Conservation (phyloP, 1,284 basidiomycete species). For the Ustilago tritici region DNA sequence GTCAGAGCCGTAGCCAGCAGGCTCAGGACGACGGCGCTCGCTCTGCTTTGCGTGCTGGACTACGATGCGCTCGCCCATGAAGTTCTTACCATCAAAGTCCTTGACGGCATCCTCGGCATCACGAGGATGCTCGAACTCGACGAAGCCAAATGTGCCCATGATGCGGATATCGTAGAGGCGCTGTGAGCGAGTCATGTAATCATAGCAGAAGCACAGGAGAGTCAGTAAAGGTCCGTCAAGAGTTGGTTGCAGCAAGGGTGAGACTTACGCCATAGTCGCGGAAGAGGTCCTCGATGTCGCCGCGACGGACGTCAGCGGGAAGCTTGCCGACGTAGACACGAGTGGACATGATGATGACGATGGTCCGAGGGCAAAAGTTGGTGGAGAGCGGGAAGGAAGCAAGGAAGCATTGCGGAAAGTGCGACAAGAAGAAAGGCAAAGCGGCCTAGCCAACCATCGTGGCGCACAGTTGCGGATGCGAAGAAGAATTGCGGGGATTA, state of each 20-base stretch:
- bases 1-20: conserved; percentile 47
- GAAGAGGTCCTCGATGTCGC: conserved; percentile 67
- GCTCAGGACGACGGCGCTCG: conserved; percentile 50
- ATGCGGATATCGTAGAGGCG: conserved; percentile 63
- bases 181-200: conserved; percentile 14
- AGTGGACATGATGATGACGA: conserved; percentile 40
- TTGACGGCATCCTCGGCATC: conserved; percentile 68
- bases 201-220: neutral
- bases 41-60: conserved; percentile 66
- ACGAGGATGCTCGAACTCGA: conserved; percentile 67
- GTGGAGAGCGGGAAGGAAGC: conserved; percentile 7
- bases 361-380: neutral
- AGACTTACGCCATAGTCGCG: conserved; percentile 64
- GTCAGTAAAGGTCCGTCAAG: neutral
- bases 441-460: neutral
- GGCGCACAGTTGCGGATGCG: conserved; percentile 12
- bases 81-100: conserved; percentile 66
- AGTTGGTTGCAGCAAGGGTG: neutral
- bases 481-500: neutral
- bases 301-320: conserved; percentile 57
- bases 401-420: conserved; percentile 8
- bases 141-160: conserved; percentile 67
- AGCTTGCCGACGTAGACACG: conserved; percentile 67
- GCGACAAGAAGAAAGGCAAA: conserved; percentile 5
- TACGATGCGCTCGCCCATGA: conserved; percentile 67